Base-by-base conservation (phyloP, 768 basidiomycete genomes). In the Mycena galericulata region DNA sequence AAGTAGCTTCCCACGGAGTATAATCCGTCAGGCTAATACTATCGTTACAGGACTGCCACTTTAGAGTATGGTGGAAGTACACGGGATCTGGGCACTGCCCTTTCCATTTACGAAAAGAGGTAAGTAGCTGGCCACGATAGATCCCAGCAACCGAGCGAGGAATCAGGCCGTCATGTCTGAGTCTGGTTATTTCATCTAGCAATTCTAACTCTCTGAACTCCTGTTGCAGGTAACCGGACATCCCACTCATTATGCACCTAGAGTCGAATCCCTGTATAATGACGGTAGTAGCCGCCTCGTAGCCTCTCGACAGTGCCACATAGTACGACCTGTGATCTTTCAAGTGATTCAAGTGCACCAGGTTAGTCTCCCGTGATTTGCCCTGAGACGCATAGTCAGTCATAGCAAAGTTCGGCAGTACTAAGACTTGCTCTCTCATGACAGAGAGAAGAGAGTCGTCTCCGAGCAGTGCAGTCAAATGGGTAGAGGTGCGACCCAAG, bases 151-250 rank as follows among this genome's bases (percentile, higher is more conserved):
- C 64, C 2, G 27, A 29, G 4, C 30, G 20, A 1, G 73, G 70
- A 8, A 80, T 60, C 27, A 65, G 70, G 0, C 67, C 59, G 6
- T 71, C 30, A 67, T 75, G 80, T 29, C 58, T 32, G 22, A 79
- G 36, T 2, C 55, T 57, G 0, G 79, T 80, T 7, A 83, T 79
- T 18, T 80, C 77, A 74, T 82, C 78, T 2, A 83, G 65, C 1
- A 81, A 20, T 40, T 82, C 78, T 1, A 81, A 55, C 38, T 81
- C 77, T 14, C 80, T 20, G 49, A 80, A 78, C 53, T 81, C 80
- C 62, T 81, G 78, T 34, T 78, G 63, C 3, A 82, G 59, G 15
- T 71, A 68, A 10, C 79, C 77, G 1, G 75, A 70, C 10, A 74
- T 71, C 8, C 74, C 73, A 14, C 73, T 68, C 20, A 68, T 76